A percentile compares a stretch with the other conserved stretches of the same genome.
Evolutionary conservation across 2,329 filamentous ascomycete genomes (phyloP).

Genomic region (Ophiostoma sp.): DNA sequence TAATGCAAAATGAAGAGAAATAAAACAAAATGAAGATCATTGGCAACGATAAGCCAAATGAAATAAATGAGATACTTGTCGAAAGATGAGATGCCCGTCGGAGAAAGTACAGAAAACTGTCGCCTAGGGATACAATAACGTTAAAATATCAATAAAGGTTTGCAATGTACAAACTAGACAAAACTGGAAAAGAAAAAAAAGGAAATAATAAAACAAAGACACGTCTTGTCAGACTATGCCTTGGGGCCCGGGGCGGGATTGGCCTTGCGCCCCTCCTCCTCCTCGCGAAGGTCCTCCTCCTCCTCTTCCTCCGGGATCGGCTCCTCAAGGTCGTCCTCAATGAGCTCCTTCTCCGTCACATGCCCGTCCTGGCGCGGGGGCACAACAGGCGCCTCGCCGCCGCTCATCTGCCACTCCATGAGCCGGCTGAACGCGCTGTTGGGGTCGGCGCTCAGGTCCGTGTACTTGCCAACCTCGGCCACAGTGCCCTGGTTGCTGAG

Average conservation of each 20-base stretch:
- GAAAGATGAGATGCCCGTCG: not conserved
- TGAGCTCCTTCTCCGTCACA: conserved; percentile 49
- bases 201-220: not conserved
- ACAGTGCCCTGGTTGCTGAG: conserved; percentile 81
- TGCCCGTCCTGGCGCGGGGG: conserved; percentile 34
- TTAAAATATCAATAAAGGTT: not conserved
- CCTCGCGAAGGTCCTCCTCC: not conserved
- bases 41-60: not conserved
- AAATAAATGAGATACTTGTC: not conserved
- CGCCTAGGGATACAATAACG: not conserved
- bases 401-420: conserved; percentile 99
- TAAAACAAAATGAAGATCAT: not conserved
- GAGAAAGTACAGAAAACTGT: not conserved
- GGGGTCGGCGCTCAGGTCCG: conserved; percentile 64
- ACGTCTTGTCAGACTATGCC: not conserved
- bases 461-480: conserved; percentile 83
- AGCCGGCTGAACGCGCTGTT: conserved; percentile 86
- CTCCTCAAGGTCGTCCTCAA: conserved; percentile 46
- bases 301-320: conserved; percentile 36
- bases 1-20: not conserved
- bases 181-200: not conserved
- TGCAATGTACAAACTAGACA: not conserved
- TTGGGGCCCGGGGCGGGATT: not conserved
- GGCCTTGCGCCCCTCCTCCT: not conserved
- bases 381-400: conserved; percentile 56